phyloP scores from a whole-genome alignment of 106 monocot genomes.

The Platanthera guangdongensis region DNA sequence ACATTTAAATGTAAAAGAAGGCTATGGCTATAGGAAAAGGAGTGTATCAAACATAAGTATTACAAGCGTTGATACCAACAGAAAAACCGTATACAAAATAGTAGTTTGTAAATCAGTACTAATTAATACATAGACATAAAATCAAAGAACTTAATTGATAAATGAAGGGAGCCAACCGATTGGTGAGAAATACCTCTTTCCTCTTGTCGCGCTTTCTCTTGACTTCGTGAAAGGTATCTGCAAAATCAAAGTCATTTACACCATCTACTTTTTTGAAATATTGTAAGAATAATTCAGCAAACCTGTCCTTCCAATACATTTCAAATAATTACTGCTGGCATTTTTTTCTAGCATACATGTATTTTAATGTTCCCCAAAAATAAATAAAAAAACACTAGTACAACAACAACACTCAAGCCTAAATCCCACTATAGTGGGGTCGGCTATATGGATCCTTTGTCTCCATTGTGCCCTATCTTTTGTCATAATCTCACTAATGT shows the following conservation, averaged over 20 bases:
- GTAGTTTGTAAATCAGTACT: neutral
- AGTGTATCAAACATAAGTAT: neutral
- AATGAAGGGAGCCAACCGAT: neutral
- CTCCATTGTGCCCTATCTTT: too few relatives aligned
- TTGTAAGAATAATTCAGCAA: neutral
- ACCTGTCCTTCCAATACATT: neutral
- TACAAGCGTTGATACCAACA: neutral
- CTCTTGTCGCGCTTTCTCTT: slow-evolving; percentile 54
- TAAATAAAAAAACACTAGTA: neutral
- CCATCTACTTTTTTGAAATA: neutral
- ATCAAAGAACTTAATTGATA: neutral
- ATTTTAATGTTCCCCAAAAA: neutral
- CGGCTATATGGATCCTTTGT: too few relatives aligned
- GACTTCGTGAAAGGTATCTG: slow-evolving; percentile 66
- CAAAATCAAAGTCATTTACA: slow-evolving; percentile 1
- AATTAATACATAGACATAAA: neutral
- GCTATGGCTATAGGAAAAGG: neutral
- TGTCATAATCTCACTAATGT: too few relatives aligned
- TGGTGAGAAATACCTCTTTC: slow-evolving; percentile 39
- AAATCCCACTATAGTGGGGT: too few relatives aligned
- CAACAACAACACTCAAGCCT: too few relatives aligned
- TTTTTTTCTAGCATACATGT: neutral
- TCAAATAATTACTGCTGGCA: neutral
- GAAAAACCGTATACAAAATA: neutral
- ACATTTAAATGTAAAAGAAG: neutral